phyloP scores from a whole-genome alignment of 2,329 filamentous ascomycete genomes.

The Fusarium mundagurra region DNA sequence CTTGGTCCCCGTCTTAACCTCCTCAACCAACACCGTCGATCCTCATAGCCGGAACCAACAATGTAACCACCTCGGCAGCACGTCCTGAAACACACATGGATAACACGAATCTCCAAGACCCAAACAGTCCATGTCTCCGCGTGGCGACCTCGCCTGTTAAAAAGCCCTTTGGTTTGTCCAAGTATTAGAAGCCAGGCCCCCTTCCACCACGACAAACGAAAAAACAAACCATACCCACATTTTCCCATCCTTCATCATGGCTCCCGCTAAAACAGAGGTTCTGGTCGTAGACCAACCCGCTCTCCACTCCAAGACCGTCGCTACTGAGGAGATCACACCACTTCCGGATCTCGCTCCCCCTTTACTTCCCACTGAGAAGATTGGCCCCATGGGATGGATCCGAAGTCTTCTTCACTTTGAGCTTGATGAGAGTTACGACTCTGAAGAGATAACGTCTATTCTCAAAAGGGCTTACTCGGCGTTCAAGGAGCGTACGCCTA shows the following conservation, averaged over 20 bases:
- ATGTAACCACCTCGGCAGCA: not conserved
- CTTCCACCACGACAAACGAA: not conserved
- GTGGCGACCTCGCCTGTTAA: not conserved
- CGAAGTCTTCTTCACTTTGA: constrained; percentile 9
- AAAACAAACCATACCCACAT: not conserved
- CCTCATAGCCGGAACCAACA: not conserved
- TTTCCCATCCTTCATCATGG: not conserved
- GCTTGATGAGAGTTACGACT: not conserved
- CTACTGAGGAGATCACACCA: not conserved
- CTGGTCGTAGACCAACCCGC: not conserved
- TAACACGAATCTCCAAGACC: rapidly evolving
- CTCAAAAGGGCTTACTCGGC: not conserved
- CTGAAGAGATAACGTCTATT: not conserved
- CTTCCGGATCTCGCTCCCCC: constrained; percentile 12
- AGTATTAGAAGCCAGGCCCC: constrained; percentile 16
- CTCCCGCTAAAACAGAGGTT: not conserved
- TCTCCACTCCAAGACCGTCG: not conserved
- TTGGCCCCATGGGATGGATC: constrained; percentile 16
- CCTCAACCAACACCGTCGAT: not conserved
- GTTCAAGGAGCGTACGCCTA: constrained; percentile 1
- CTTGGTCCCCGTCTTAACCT: not conserved
- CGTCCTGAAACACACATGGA: not conserved
- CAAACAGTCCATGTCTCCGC: not conserved
- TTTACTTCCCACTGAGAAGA: constrained; percentile 12
- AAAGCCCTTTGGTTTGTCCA: not conserved